These are phyloP conservation scores for Cicer judaicum DNA, from an alignment of 306 rosid genomes.

Conservation along the genomic window DNA sequence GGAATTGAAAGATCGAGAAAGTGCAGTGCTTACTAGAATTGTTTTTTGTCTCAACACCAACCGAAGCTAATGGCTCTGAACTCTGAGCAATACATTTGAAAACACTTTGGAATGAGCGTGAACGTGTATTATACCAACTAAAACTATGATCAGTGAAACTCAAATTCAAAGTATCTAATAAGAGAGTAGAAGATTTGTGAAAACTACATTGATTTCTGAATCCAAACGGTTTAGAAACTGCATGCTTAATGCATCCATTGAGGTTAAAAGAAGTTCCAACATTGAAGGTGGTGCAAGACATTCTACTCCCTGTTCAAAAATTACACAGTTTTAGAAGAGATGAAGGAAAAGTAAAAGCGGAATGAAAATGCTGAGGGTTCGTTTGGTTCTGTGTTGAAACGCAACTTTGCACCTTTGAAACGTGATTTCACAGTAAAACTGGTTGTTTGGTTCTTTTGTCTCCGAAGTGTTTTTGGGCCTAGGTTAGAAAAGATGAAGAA, in stretches of 20 bases:
- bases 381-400: no score
- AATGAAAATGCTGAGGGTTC: no score
- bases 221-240: conserved; percentile 37
- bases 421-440: no score
- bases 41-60: conserved; percentile 27
- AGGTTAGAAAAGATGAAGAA: no score
- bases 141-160: conserved; percentile 24
- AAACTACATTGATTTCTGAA: conserved; percentile 26
- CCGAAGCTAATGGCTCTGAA: conserved; percentile 40
- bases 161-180: conserved; percentile 24
- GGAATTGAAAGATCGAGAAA: conserved; percentile 2
- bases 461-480: no score
- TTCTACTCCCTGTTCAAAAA: conserved; percentile 37
- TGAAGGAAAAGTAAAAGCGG: no score
- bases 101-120: conserved; percentile 25
- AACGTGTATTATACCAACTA: background rate
- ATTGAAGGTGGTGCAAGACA: conserved; percentile 55
- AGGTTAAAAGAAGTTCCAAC: conserved; percentile 49
- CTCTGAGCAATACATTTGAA: conserved; percentile 40
- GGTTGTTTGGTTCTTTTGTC: no score
- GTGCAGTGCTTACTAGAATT: conserved; percentile 43
- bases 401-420: no score
- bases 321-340: conserved; percentile 14
- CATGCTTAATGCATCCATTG: conserved; percentile 21
- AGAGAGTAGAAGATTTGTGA: conserved; percentile 42